A percentile compares a stretch with the other conserved stretches of the same genome.
Conservation (phyloP, 192 early-diverging fungal genomes). For the Mortierella claussenii region DNA sequence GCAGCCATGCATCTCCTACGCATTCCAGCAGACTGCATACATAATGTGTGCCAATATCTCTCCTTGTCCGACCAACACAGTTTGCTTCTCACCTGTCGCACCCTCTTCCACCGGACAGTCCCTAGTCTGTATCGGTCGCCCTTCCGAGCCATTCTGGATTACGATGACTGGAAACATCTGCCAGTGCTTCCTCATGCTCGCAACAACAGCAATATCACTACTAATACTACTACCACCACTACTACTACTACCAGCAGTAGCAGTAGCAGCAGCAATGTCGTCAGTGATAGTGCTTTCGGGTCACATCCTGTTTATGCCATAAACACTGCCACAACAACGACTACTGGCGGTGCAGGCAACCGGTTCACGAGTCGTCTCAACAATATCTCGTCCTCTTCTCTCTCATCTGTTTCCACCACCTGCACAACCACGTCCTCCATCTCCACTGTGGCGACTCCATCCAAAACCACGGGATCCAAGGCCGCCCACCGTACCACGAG, state of each 20-base stretch:
- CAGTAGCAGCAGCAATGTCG: no score
- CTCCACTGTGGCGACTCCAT: not conserved
- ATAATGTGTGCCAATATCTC: constrained; percentile 8
- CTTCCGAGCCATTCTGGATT: constrained; percentile 27
- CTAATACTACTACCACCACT: no score
- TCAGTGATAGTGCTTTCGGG: no score
- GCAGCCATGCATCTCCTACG: constrained; percentile 9
- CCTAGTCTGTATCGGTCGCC: constrained; percentile 39
- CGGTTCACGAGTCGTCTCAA: not conserved
- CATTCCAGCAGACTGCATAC: constrained; percentile 17
- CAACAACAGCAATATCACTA: not conserved
- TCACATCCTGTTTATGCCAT: no score
- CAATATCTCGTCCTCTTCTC: not conserved
- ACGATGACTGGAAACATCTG: constrained; percentile 16
- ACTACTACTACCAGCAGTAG: no score
- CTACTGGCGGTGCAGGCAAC: not conserved
- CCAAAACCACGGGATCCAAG: not conserved
- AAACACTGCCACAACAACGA: not conserved
- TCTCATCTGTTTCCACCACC: constrained; percentile 1
- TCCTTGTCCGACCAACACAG: constrained; percentile 43
- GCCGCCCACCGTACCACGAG: not conserved
- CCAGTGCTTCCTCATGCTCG: not conserved
- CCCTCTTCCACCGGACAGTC: constrained; percentile 26
- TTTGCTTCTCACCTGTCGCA: constrained; percentile 34
- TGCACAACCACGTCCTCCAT: constrained; percentile 4